phyloP scores from a whole-genome alignment of 495 filamentous ascomycete species.

The Hypoxylon cercidicola region DNA sequence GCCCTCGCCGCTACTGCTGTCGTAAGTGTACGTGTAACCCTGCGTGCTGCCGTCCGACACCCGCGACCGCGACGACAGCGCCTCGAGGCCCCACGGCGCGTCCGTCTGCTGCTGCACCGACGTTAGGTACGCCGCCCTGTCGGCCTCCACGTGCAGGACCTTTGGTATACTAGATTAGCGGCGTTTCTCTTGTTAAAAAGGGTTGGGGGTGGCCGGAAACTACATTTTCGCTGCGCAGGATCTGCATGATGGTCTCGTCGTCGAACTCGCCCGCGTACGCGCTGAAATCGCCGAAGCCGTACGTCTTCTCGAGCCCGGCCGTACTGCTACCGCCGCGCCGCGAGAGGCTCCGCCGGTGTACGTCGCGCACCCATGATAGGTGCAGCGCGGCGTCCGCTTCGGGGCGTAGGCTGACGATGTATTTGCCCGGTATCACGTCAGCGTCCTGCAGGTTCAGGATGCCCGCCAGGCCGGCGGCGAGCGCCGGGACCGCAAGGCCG shows the following conservation, averaged over 20 bases:
- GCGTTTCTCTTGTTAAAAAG: background rate
- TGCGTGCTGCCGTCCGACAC: slow-evolving; percentile 33
- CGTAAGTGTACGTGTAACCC: slow-evolving; percentile 50
- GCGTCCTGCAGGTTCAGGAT: slow-evolving; percentile 27
- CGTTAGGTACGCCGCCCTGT: slow-evolving; percentile 20
- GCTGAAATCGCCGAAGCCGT: slow-evolving; percentile 49
- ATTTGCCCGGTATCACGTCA: slow-evolving; percentile 56
- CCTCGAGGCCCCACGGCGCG: slow-evolving; percentile 57
- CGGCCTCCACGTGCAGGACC: slow-evolving; percentile 30
- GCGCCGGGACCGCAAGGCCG: slow-evolving; percentile 17
- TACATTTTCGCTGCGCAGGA: slow-evolving; percentile 51
- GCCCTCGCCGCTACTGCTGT: slow-evolving; percentile 53
- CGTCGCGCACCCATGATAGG: slow-evolving; percentile 37
- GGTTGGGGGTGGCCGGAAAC: background rate
- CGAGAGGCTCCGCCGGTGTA: slow-evolving; percentile 18
- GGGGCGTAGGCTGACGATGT: slow-evolving; percentile 66
- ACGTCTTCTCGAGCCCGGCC: slow-evolving; percentile 49
- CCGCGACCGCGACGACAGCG: slow-evolving; percentile 49
- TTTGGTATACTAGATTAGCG: slow-evolving; percentile 2
- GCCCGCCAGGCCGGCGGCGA: slow-evolving; percentile 12
- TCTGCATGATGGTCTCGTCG: slow-evolving; percentile 47
- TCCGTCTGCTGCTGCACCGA: slow-evolving; percentile 35
- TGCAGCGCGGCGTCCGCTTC: slow-evolving; percentile 22
- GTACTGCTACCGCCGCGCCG: slow-evolving; percentile 22
- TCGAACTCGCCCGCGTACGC: slow-evolving; percentile 52